Conservation (phyloP, 805 yeast species). For the Priceomyces castillae region DNA sequence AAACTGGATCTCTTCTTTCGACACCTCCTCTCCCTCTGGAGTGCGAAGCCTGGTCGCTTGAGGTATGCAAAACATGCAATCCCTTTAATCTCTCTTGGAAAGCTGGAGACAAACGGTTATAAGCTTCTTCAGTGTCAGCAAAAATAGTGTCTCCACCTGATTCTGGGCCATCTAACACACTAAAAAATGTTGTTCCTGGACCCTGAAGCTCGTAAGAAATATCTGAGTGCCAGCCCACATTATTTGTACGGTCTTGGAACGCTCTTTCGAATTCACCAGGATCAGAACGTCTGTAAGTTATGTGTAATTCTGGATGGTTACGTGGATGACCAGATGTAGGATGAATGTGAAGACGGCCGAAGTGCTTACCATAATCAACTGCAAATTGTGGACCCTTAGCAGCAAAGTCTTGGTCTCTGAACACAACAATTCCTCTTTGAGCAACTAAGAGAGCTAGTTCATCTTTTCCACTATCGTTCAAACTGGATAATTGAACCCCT, state of each 20-base stretch:
- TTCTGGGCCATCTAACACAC: constrained; percentile 55
- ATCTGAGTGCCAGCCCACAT: constrained; percentile 66
- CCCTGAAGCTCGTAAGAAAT: constrained; percentile 73
- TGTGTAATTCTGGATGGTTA: constrained; percentile 61
- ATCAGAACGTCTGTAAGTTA: constrained; percentile 53
- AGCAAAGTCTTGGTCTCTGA: constrained; percentile 65
- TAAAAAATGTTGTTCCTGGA: constrained; percentile 67
- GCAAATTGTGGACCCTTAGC: constrained; percentile 46
- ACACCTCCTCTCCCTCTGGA: constrained; percentile 57
- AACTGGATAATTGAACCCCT: constrained; percentile 57
- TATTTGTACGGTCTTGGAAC: constrained; percentile 33
- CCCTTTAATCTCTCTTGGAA: constrained; percentile 58
- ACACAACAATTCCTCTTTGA: constrained; percentile 65
- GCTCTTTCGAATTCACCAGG: constrained; percentile 35
- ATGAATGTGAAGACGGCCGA: constrained; percentile 71
- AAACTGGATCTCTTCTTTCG: constrained; percentile 62
- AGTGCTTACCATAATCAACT: constrained; percentile 57
- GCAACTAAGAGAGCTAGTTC: constrained; percentile 70
- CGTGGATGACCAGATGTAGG: constrained; percentile 72
- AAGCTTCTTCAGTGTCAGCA: constrained; percentile 69
- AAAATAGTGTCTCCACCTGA: constrained; percentile 80
- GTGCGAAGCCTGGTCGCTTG: constrained; percentile 64
- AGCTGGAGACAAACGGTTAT: constrained; percentile 64
- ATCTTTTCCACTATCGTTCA: constrained; percentile 55
- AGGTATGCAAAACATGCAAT: constrained; percentile 66